Conservation (phyloP, 169 alveolate species). For the Plasmodium cynomolgi region DNA sequence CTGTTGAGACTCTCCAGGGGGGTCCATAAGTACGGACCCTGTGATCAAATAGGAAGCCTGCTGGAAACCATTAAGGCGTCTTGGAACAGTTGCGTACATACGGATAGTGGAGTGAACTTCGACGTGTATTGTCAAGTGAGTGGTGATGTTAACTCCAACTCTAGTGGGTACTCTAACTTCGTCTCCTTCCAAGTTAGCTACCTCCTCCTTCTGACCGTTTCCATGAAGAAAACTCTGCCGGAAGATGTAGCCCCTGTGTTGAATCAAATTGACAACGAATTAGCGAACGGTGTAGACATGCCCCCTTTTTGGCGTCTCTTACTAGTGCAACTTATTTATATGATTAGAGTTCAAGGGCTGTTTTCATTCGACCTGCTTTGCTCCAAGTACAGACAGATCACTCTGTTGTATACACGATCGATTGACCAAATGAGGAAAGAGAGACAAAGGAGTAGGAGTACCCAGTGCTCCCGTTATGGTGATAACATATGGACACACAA, state of each 20-base stretch:
- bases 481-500: neutral
- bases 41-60: neutral
- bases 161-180: neutral
- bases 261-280: neutral
- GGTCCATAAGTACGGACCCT: neutral
- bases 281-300: neutral
- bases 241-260: constrained; percentile 10
- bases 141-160: neutral
- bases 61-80: neutral
- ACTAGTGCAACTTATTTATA: constrained; percentile 29
- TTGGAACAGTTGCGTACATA: neutral
- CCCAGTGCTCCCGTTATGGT: neutral
- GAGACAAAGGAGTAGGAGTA: neutral
- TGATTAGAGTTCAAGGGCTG: constrained; percentile 13
- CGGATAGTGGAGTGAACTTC: no score
- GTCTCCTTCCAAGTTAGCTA: constrained; percentile 16
- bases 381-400: constrained; percentile 9
- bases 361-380: constrained; percentile 29
- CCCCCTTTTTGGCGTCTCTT: constrained; percentile 36
- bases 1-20: constrained; percentile 19
- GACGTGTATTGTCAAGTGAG: neutral
- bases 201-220: constrained; percentile 19
- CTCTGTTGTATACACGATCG: neutral
- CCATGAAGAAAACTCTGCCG: neutral
- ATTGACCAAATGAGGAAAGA: constrained; percentile 10